Evolutionary conservation across 148 eudicot species (phyloP).

Genomic region (Diospyros kaki): DNA sequence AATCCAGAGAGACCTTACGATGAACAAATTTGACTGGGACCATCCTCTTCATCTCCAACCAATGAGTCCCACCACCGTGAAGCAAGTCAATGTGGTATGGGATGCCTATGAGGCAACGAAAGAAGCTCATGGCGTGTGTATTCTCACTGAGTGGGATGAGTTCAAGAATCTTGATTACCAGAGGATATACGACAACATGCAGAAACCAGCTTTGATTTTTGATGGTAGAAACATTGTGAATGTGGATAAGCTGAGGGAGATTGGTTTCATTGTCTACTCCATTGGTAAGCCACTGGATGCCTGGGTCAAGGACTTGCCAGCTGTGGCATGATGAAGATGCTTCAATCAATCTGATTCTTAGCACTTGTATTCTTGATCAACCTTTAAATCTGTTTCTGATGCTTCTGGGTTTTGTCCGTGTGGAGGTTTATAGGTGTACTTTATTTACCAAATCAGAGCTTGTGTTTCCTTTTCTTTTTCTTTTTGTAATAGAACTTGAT

Average conservation of each 20-base stretch:
- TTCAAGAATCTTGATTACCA: slow-evolving; percentile 50
- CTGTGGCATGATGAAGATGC: slow-evolving; percentile 1
- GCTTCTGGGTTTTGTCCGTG: not conserved
- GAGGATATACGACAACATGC: slow-evolving; percentile 37
- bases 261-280: slow-evolving; percentile 65
- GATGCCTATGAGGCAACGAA: slow-evolving; percentile 62
- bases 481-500: slow-evolving; percentile 10
- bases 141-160: slow-evolving; percentile 71
- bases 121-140: slow-evolving; percentile 58
- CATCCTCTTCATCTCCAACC: slow-evolving; percentile 70
- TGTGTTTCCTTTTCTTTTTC: slow-evolving; percentile 6
- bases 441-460: not conserved
- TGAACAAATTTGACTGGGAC: slow-evolving; percentile 77
- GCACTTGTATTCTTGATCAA: not conserved
- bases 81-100: slow-evolving; percentile 58
- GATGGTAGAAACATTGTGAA: slow-evolving; percentile 63
- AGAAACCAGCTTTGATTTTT: slow-evolving; percentile 60
- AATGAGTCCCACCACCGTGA: slow-evolving; percentile 57
- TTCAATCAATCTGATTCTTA: not conserved
- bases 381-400: not conserved
- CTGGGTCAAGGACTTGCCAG: slow-evolving; percentile 50
- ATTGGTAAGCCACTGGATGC: slow-evolving; percentile 72
- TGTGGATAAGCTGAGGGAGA: slow-evolving; percentile 18
- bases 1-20: slow-evolving; percentile 55
- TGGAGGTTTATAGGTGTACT: not conserved